phyloP scores from a whole-genome alignment of 2,329 filamentous ascomycete species.

The Fusarium guadeloupense region DNA sequence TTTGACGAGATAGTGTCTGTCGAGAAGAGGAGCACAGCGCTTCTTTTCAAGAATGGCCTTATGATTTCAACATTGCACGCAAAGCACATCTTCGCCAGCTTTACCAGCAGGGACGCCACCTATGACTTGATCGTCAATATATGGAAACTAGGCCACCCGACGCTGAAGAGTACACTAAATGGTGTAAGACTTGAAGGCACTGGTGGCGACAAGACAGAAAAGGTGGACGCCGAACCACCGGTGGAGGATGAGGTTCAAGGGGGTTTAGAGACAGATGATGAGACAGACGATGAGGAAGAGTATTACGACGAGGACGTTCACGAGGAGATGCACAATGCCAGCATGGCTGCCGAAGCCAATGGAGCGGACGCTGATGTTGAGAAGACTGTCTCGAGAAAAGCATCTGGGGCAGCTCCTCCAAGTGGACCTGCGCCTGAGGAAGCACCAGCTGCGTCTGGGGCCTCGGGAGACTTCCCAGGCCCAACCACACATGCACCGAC shows the following conservation, averaged over 20 bases:
- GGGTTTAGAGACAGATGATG: constrained; percentile 65
- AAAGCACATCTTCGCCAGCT: constrained; percentile 94
- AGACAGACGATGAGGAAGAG: constrained; percentile 70
- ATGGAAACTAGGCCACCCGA: constrained; percentile 96
- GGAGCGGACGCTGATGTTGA: constrained; percentile 64
- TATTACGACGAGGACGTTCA: constrained; percentile 77
- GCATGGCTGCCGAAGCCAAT: constrained; percentile 59
- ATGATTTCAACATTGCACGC: constrained; percentile 96
- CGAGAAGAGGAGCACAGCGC: constrained; percentile 94
- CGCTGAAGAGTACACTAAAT: constrained; percentile 88
- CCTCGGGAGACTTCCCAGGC: constrained; percentile 78
- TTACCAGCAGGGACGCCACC: constrained; percentile 92
- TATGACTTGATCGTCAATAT: constrained; percentile 98
- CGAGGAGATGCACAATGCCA: constrained; percentile 81
- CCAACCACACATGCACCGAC: constrained; percentile 84
- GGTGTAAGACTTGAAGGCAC: constrained; percentile 84
- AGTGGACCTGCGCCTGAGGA: constrained; percentile 61
- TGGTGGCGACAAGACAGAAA: constrained; percentile 91
- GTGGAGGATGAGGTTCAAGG: constrained; percentile 57
- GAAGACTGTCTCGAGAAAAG: constrained; percentile 74
- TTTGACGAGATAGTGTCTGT: constrained; percentile 98
- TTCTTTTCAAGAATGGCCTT: constrained; percentile 96
- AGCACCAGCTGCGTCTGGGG: constrained; percentile 52
- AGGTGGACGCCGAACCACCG: constrained; percentile 66
- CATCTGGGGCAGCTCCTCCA: constrained; percentile 63